Evolutionary conservation across 306 rosid genomes (phyloP), one percentile per base, ranked within the genome.

Genomic region (Inga leiocalycina): DNA sequence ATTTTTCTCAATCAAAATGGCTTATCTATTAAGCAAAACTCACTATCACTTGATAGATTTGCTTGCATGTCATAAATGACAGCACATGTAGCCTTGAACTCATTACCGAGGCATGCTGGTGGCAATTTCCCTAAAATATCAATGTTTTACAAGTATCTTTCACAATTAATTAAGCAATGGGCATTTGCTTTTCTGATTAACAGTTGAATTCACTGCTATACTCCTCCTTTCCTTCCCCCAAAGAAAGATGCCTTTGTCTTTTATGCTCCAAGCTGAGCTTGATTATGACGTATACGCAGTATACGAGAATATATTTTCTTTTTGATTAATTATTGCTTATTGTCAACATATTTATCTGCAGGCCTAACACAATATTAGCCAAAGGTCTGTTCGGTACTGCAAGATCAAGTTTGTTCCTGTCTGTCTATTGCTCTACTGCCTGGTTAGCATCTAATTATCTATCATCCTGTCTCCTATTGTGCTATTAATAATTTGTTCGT

Each of bases 321-420:
- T 66, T 39, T 79, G 16, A 20, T 56, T 15, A 67, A 69, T 37
- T 79, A 75, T 80, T 52, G 64, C 75, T 67, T 4, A 48, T 76
- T 75, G 39, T 85, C 54, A 49, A 77, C 76, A 77, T 81, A 16
- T 78, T 76, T 85, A 70, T 72, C 20, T 87, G 92, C 94, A 97
- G 99, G 88, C 92, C 95, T 16, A 66, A 43, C 82, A 83, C 89
- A 61, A 90, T 97, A 85, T 80, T 97, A 57, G 89, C 90, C 41
- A 97, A 93, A 81, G 94, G 94, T 84, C 90, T 96, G 83, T 61
- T 94, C 61, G 99, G 97, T 81, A 97, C 99, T 56, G 93, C 97
- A 44, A 89, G 98, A 85, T 97, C 99, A 87, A 97, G 99, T 91
- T 87, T 97, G 90, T 97, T 96, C 85, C 94, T 97, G 32, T 94